These are phyloP conservation scores for Hypoxylon sp. DNA, from an alignment of 2,329 filamentous ascomycete genomes.

Conservation along the genomic window DNA sequence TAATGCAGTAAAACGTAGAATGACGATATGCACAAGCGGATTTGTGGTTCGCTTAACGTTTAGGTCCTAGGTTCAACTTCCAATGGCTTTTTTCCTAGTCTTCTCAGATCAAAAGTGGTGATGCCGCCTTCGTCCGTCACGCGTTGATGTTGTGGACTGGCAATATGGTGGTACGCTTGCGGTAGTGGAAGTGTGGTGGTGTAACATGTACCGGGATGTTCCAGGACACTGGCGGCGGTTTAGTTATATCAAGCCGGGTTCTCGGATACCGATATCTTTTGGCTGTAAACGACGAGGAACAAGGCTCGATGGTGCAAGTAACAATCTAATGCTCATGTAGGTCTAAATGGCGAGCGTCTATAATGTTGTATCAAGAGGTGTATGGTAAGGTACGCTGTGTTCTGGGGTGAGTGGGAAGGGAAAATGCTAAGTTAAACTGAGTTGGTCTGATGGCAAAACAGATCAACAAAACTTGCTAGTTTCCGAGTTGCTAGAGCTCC, in stretches of 20 bases:
- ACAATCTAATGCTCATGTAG: conserved; percentile 23
- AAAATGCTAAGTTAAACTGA: conserved; percentile 8
- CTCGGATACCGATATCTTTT: conserved; percentile 27
- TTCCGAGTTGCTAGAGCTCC: conserved; percentile 10
- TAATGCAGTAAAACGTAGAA: conserved; percentile 45
- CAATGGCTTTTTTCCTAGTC: conserved; percentile 32
- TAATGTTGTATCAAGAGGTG: conserved; percentile 18
- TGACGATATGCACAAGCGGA: conserved; percentile 45
- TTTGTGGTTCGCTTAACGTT: conserved; percentile 40
- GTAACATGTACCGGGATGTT: conserved; percentile 35
- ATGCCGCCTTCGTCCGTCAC: conserved; percentile 31
- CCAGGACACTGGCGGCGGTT: conserved; percentile 20
- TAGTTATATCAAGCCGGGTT: conserved; percentile 7
- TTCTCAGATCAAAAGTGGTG: conserved; percentile 29
- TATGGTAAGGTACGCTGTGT: background rate
- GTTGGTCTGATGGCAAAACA: conserved; percentile 17
- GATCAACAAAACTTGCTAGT: conserved; percentile 26
- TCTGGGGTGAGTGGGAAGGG: conserved; percentile 5
- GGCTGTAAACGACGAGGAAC: conserved; percentile 25
- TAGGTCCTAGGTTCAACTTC: conserved; percentile 17
- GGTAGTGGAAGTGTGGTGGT: conserved; percentile 22
- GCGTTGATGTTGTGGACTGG: conserved; percentile 27
- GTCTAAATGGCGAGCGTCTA: conserved; percentile 25
- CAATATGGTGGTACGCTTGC: conserved; percentile 21
- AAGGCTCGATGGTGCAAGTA: conserved; percentile 21